Evolutionary conservation across 495 filamentous ascomycete genomes (phyloP).

Genomic region (Podospora fimiseda): DNA sequence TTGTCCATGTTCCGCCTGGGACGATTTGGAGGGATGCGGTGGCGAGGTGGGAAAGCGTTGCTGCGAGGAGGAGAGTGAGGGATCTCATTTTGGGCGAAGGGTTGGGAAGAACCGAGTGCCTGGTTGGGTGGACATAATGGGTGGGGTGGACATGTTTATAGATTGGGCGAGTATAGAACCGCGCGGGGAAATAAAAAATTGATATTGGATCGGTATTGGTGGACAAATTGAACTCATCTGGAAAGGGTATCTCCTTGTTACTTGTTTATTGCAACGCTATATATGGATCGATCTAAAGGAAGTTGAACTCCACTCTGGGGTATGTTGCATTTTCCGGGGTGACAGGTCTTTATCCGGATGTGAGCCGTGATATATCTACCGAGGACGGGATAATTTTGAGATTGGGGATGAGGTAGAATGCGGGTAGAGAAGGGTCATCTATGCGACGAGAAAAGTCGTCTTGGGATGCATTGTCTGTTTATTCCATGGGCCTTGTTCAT

Average conservation of each 20-base stretch:
- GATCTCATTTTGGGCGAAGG: slow-evolving; percentile 10
- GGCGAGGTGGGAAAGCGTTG: slow-evolving; percentile 20
- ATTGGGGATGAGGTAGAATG: no score
- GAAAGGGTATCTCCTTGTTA: not conserved
- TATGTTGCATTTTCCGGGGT: not conserved
- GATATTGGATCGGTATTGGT: not conserved
- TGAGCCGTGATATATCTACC: no score
- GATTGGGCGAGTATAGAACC: not conserved
- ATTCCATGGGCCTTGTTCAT: no score
- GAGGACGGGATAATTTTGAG: no score
- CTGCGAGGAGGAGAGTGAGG: slow-evolving; percentile 11
- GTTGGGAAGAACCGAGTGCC: not conserved
- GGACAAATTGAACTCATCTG: not conserved
- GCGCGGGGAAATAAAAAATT: not conserved
- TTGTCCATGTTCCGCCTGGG: slow-evolving; percentile 46
- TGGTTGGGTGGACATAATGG: no score
- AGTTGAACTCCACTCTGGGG: not conserved
- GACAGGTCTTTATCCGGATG: not conserved
- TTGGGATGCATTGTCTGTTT: no score
- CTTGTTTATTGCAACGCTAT: not conserved
- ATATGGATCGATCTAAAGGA: not conserved
- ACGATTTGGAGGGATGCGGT: slow-evolving; percentile 37
- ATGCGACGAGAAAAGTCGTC: no score
- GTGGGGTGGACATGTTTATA: no score
- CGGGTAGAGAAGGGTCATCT: no score